phyloP scores from a whole-genome alignment of 306 rosid genomes.

The Cucumis melo region DNA sequence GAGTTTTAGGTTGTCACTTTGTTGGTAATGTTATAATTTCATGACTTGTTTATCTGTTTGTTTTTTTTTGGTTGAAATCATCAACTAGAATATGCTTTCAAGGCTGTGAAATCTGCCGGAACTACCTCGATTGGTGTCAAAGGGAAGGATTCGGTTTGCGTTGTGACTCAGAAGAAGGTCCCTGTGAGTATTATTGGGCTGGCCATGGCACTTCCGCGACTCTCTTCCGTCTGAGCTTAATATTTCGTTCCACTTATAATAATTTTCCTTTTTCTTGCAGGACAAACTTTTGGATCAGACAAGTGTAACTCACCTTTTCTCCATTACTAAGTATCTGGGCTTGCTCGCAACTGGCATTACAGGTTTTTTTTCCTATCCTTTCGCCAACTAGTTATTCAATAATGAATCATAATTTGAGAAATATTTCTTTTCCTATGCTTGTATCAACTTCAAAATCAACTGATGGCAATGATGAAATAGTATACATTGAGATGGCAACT shows the following conservation, averaged over 20 bases:
- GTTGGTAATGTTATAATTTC: neutral
- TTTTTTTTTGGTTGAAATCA: constrained; percentile 11
- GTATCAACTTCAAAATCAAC: neutral
- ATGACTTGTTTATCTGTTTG: neutral
- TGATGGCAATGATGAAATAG: neutral
- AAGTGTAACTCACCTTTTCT: constrained; percentile 86
- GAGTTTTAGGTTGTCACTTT: neutral
- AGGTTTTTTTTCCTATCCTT: constrained; percentile 22
- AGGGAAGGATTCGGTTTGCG: constrained; percentile 91
- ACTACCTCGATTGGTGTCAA: constrained; percentile 88
- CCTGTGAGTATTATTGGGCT: constrained; percentile 51
- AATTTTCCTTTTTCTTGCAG: constrained; percentile 23
- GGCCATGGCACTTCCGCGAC: neutral
- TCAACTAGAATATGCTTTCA: constrained; percentile 79
- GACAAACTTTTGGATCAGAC: constrained; percentile 98
- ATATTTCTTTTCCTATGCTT: neutral
- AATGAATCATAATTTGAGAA: neutral
- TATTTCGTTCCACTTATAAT: neutral
- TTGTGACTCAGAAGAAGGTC: constrained; percentile 96
- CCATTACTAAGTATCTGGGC: constrained; percentile 85
- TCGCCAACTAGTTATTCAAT: neutral
- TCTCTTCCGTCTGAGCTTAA: neutral
- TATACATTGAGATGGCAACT: neutral
- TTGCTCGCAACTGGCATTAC: constrained; percentile 97
- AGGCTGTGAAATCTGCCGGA: constrained; percentile 95